Conservation (phyloP, 106 monocot genomes). For the Dendrobium officinale region DNA sequence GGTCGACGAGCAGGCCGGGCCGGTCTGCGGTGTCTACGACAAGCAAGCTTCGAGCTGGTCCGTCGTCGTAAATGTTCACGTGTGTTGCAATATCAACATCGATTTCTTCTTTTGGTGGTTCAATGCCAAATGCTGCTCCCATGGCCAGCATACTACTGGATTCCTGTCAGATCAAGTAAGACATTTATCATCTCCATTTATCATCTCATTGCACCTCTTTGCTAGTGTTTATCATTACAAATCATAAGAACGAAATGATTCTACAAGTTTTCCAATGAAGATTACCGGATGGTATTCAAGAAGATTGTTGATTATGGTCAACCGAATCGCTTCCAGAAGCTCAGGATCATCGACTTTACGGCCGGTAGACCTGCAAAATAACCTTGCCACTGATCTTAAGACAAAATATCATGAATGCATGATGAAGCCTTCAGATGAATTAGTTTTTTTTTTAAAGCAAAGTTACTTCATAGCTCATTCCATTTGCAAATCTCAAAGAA, state of each 20-base stretch:
- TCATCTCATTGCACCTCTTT: background rate
- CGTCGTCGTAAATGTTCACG: conserved; percentile 70
- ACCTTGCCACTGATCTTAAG: background rate
- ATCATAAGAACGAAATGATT: background rate
- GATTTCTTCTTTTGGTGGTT: conserved; percentile 60
- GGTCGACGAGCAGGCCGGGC: conserved; percentile 84
- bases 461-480: too few species aligned
- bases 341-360: conserved; percentile 90
- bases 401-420: background rate
- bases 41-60: conserved; percentile 79
- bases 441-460: too few species aligned
- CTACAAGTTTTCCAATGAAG: background rate
- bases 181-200: background rate
- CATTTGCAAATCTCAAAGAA: too few species aligned
- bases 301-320: conserved; percentile 93
- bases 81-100: conserved; percentile 95
- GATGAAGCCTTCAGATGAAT: background rate
- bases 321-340: conserved; percentile 84
- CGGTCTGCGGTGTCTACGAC: conserved; percentile 83
- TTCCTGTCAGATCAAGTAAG: conserved; percentile 38
- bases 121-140: conserved; percentile 85
- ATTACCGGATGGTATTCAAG: conserved; percentile 88
- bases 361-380: conserved; percentile 64
- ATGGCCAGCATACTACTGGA: conserved; percentile 83
- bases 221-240: background rate